These are phyloP conservation scores for Apiospora phragmitis DNA, from an alignment of 2,329 filamentous ascomycete genomes.

Conservation along the genomic window DNA sequence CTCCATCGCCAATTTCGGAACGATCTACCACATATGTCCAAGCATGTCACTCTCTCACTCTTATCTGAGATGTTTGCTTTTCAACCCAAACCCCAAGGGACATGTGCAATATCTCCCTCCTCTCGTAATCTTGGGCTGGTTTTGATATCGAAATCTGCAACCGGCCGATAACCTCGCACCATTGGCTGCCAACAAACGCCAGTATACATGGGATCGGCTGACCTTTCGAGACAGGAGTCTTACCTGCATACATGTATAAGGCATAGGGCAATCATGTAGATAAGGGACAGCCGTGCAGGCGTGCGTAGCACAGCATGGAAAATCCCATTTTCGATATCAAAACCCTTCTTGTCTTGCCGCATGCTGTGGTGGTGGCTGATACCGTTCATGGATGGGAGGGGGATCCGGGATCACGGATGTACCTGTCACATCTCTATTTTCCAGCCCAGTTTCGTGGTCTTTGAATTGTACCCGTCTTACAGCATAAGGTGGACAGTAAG, in stretches of 20 bases:
- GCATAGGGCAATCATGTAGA: background rate
- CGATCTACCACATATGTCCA: background rate
- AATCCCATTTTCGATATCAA: background rate
- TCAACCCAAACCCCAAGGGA: background rate
- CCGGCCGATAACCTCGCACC: background rate
- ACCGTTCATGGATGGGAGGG: background rate
- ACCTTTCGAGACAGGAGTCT: background rate
- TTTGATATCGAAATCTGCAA: background rate
- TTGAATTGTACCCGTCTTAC: background rate
- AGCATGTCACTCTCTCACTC: background rate
- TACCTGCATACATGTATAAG: background rate
- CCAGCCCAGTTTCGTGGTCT: background rate
- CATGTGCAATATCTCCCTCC: background rate
- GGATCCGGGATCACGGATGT: background rate
- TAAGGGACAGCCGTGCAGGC: background rate
- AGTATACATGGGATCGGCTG: background rate
- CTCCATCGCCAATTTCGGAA: no score
- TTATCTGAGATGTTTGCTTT: background rate
- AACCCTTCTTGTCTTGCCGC: background rate
- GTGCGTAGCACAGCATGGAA: background rate
- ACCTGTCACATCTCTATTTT: background rate
- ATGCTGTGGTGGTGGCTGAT: background rate
- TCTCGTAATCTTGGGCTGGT: background rate
- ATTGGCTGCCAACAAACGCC: background rate
- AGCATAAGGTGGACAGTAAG: background rate